Conservation (phyloP, 805 yeast species). For the Candida piceae region DNA sequence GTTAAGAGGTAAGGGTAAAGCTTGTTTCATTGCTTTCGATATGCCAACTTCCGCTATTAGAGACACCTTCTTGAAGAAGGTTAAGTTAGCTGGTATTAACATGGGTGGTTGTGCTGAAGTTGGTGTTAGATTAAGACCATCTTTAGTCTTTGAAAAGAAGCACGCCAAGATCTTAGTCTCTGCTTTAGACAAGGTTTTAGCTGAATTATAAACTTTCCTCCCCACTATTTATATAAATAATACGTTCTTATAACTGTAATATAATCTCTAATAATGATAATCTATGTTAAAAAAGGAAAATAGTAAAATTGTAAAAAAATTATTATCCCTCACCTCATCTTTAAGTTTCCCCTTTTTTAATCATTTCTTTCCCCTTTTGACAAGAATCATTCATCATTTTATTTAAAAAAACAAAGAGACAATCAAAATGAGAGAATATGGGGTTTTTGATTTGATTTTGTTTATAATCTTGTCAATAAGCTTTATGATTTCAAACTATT, state of each 20-base stretch:
- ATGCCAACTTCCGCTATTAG: slow-evolving; percentile 49
- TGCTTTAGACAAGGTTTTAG: slow-evolving; percentile 33
- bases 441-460: slow-evolving; percentile 24
- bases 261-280: too few species aligned
- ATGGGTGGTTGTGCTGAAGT: slow-evolving; percentile 82
- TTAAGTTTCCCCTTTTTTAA: not conserved
- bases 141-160: slow-evolving; percentile 70
- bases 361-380: not conserved
- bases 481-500: slow-evolving; percentile 24
- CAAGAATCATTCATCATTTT: not conserved
- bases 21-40: slow-evolving; percentile 83
- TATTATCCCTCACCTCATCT: too few species aligned
- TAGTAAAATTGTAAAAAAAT: too few species aligned
- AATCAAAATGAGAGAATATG: slow-evolving; percentile 27
- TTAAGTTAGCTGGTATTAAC: slow-evolving; percentile 66
- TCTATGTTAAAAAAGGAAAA: too few species aligned
- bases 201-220: slow-evolving; percentile 4
- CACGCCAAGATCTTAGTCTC: slow-evolving; percentile 67
- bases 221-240: too few species aligned
- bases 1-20: slow-evolving; percentile 71
- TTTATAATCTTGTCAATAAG: slow-evolving; percentile 19
- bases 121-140: slow-evolving; percentile 78
- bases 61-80: slow-evolving; percentile 53
- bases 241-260: too few species aligned
- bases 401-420: not conserved